Evolutionary conservation across 2,329 filamentous ascomycete genomes (phyloP).

Genomic region (Diaporthe eres): DNA sequence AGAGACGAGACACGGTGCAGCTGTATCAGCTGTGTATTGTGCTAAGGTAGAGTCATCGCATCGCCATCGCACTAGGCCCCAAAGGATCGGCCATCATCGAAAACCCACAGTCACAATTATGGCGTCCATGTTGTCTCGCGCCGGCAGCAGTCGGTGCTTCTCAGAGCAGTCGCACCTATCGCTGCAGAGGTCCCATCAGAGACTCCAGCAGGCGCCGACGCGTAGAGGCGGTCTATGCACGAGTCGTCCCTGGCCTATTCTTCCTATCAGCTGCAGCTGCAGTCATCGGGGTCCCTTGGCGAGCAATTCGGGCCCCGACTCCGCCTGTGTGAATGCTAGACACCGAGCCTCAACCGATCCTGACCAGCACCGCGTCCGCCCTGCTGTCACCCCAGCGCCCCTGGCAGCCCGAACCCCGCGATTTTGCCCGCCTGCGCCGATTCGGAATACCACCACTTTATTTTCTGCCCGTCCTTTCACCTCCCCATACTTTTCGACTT

Average conservation of each 20-base stretch:
- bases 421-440: constrained; percentile 36
- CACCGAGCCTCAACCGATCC: constrained; percentile 19
- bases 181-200: constrained; percentile 19
- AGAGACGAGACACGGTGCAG: constrained; percentile 3
- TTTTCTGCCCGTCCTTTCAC: constrained; percentile 34
- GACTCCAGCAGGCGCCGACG: constrained; percentile 3
- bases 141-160: constrained; percentile 8
- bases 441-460: constrained; percentile 28
- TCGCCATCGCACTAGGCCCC: background rate
- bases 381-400: constrained; percentile 19
- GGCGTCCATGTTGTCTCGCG: constrained; percentile 17
- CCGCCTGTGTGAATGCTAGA: background rate
- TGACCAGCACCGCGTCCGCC: constrained; percentile 10
- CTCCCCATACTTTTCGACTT: background rate
- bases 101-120: background rate
- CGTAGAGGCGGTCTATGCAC: constrained; percentile 26
- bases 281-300: constrained; percentile 18
- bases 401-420: constrained; percentile 37
- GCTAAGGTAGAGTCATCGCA: constrained; percentile 11
- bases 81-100: background rate
- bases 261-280: constrained; percentile 24
- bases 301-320: constrained; percentile 25
- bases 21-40: background rate
- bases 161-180: constrained; percentile 5
- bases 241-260: constrained; percentile 8